Conservation (phyloP, 176 grass and related monocot genomes). For the Eragrostis curvula region DNA sequence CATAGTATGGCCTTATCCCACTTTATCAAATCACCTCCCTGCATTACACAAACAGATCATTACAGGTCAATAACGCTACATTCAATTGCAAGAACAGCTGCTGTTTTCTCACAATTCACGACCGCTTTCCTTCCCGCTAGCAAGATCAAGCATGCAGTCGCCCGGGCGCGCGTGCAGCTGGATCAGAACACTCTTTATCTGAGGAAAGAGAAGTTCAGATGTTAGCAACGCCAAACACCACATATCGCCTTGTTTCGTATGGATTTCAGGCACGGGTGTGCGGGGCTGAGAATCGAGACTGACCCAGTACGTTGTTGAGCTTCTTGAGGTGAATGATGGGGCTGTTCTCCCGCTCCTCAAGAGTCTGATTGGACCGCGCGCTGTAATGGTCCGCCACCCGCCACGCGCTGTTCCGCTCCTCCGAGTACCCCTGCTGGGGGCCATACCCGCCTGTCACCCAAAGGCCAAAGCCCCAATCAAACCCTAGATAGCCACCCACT, state of each 20-base stretch:
- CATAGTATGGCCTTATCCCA: constrained; percentile 95
- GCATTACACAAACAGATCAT: constrained; percentile 26
- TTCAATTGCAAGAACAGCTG: background rate
- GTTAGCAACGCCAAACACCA: too few species aligned
- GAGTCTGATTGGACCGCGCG: constrained; percentile 94
- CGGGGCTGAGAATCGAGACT: background rate
- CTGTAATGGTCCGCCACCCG: constrained; percentile 96
- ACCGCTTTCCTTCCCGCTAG: constrained; percentile 91
- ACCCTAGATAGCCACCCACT: constrained; percentile 34
- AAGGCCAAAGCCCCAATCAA: constrained; percentile 1
- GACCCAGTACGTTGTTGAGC: constrained; percentile 91
- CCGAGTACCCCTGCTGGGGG: constrained; percentile 37
- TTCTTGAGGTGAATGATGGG: constrained; percentile 99
- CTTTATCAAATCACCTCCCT: constrained; percentile 98
- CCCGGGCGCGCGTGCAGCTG: constrained; percentile 73
- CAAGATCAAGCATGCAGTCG: constrained; percentile 94
- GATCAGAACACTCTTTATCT: constrained; percentile 98
- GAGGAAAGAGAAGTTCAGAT: too few species aligned
- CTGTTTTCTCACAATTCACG: background rate
- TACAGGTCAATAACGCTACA: background rate
- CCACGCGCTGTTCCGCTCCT: constrained; percentile 54
- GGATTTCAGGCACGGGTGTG: too few species aligned
- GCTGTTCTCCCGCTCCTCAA: constrained; percentile 91
- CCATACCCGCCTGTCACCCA: constrained; percentile 39
- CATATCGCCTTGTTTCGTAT: too few species aligned